Percentiles rank a stretch among this genome's conserved stretches.
Conservation (phyloP, 2,329 filamentous ascomycete genomes). For the Fusarium nematophilum region DNA sequence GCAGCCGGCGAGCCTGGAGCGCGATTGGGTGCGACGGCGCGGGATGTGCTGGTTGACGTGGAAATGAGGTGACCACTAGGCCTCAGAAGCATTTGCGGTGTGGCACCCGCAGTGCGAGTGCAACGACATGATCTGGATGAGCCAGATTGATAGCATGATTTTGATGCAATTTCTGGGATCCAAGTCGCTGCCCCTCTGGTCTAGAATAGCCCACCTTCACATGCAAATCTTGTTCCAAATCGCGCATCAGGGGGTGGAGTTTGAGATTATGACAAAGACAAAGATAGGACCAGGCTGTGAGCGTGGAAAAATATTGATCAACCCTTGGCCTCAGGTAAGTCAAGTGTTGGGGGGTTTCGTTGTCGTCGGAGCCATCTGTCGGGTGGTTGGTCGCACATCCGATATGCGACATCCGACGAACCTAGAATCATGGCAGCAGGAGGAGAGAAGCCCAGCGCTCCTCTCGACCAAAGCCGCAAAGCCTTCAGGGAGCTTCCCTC, state of each 20-base stretch:
- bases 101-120: not conserved
- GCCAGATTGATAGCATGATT: not conserved
- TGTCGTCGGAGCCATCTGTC: not conserved
- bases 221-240: too few species aligned
- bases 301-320: too few species aligned
- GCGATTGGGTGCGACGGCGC: not conserved
- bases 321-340: too few species aligned
- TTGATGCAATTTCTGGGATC: not conserved
- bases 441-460: too few species aligned
- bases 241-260: too few species aligned
- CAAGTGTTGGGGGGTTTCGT: too few species aligned
- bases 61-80: constrained; percentile 5
- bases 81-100: too few species aligned
- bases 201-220: too few species aligned
- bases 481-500: not conserved
- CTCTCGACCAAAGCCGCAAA: too few species aligned
- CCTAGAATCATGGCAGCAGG: not conserved
- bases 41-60: constrained; percentile 4
- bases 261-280: too few species aligned
- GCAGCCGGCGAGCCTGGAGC: constrained; percentile 16
- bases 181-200: not conserved
- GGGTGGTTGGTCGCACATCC: not conserved
- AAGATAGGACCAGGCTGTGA: too few species aligned
- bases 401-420: constrained; percentile 10
- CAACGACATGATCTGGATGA: constrained; percentile 11